Evolutionary conservation across 345 rosid genomes (phyloP), one percentile per base, ranked within the genome.

Genomic region (Syzygium grande): DNA sequence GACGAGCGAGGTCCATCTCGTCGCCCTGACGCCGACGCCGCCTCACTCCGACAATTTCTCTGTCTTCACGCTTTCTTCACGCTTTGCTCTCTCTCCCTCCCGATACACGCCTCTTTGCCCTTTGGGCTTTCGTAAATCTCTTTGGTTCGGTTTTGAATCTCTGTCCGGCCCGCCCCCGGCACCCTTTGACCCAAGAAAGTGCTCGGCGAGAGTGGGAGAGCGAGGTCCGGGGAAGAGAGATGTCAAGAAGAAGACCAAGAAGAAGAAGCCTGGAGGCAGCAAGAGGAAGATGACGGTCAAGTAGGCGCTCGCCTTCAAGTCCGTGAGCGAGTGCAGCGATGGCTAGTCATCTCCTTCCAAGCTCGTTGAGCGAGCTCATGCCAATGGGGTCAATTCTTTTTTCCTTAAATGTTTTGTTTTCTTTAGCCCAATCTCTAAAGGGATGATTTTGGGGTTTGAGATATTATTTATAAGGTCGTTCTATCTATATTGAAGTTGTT

Each of bases 261-360:
- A 94, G 93, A 95, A 93, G 94, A 97, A 97, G 92, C 94, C 94
- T 6, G 94, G 98, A 27, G 96, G 97, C 29, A 88, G 89, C 89
- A 95, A 92, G 93, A 94, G 88, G 93, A 96, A 94, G 95, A 92
- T 92, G 95, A 93, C 95, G 13, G 85, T 88, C 23, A 99, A 96
- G 86, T 98, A 98, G 92, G 22, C 90, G 49, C 51, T n/a, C 27
- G 99, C 99, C 87, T 90, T 91, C 84, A 94, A 92, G 85, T 92
- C 94, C 17, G 94, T 98, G 25, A 88, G n/a, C 10, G 98, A 98
- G 88, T 98, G 99, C 91, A 98, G 99, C 89, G 99, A 98, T 89
- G 99, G 99, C 34, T 96, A 91, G 91, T 89, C 96, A 87, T 93
- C 99, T 27, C 99, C 99, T 87, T 90, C 98, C 6, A 38, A 38